Percentiles rank a stretch among this genome's conserved stretches.
These are phyloP conservation scores for Solanum stenotomum DNA, from an alignment of 257 asterid genomes.

Conservation along the genomic window DNA sequence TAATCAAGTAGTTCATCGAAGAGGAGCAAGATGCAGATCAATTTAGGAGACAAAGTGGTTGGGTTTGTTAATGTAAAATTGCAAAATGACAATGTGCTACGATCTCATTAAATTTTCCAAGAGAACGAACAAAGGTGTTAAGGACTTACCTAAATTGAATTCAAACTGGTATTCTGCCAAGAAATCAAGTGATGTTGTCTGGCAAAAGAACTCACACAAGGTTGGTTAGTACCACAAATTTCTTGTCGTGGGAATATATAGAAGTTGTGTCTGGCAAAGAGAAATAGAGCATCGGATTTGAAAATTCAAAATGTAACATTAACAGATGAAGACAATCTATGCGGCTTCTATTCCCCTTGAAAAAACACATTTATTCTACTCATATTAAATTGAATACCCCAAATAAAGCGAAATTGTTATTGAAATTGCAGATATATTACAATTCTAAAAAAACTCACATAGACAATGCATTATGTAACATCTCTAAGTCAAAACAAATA, in stretches of 20 bases:
- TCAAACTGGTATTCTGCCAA: slow-evolving; percentile 76
- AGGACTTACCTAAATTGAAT: slow-evolving; percentile 66
- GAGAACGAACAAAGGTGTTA: neutral
- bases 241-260: slow-evolving; percentile 71
- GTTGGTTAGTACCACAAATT: slow-evolving; percentile 25
- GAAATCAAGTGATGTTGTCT: slow-evolving; percentile 79
- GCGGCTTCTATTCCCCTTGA: neutral
- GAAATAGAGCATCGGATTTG: neutral
- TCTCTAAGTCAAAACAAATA: neutral
- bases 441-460: neutral
- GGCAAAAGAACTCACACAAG: slow-evolving; percentile 75
- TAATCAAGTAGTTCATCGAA: no score
- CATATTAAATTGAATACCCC: neutral
- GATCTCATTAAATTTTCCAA: neutral
- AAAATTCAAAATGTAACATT: neutral
- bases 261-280: slow-evolving; percentile 65
- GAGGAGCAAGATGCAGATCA: no score
- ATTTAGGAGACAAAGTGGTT: no score
- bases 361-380: neutral
- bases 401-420: neutral
- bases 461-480: neutral
- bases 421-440: neutral
- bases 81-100: neutral
- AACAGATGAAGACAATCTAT: neutral
- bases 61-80: neutral